Evolutionary conservation across 768 basidiomycete genomes (phyloP), one percentile per base, ranked within the genome.

Genomic region (Psilocybe azurescens): DNA sequence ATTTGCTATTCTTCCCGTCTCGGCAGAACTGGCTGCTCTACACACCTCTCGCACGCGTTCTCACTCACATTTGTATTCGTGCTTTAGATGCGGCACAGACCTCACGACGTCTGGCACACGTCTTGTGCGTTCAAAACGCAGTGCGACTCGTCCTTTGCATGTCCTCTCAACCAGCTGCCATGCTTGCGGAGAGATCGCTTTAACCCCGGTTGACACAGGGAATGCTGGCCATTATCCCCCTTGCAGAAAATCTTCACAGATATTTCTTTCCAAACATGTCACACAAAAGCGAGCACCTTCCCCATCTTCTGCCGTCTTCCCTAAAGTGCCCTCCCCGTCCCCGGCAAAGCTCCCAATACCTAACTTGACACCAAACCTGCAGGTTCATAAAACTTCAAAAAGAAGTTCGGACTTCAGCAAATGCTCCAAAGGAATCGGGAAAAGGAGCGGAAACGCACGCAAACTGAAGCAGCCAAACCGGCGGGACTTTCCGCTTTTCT

Each of bases 351-450:
- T 57, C 29, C 11, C 50, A 36, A 24, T 33, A 50, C 41, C 54
- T 28, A 24, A 9, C 1, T 38, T 33, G 16, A 49, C 48, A 6
- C 10, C 36, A 28, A 50, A 10, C 33, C 39, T 29, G 28, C 4
- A 46, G 20, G 20, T 29, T 30, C 20, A 14, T 46, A 29, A 33
- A 38, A 60, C 56, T 39, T 18, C 62, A 10, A 89, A 89, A 86
- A 86, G 72, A 84, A 82, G 66, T 73, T 81, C 0, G 81, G 81
- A 9, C 69, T 93, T 46, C 89, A 86, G 70, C 81, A 86, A 47
- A 81, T 93, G 78, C 77, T 93, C 36, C 81, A 81, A 29, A 83
- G 84, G 44, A 89, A 88, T 63, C 84, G 82, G 51, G 78, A 87
- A 64, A 78, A 81, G 66, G 78, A 83, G 69, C 76, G 77, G 65